These are phyloP conservation scores for Shiraia sp. DNA, from an alignment of 2,329 filamentous ascomycete genomes.

Conservation along the genomic window DNA sequence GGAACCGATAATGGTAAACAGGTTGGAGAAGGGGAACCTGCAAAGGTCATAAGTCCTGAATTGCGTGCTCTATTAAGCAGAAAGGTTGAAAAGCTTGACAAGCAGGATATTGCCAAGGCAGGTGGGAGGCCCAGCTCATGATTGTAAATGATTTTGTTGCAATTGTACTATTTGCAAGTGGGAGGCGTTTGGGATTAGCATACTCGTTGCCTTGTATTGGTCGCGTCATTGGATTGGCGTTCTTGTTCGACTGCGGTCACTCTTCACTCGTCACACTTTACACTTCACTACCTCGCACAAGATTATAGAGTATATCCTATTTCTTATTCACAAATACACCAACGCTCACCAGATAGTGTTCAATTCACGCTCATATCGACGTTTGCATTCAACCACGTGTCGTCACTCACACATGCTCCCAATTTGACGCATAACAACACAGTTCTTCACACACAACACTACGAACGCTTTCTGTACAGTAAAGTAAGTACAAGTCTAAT, in stretches of 20 bases:
- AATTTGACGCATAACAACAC: background rate
- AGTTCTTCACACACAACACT: constrained; percentile 4
- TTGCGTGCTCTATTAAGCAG: constrained; percentile 64
- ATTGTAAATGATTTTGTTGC: background rate
- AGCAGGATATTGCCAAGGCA: constrained; percentile 46
- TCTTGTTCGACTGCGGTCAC: constrained; percentile 2
- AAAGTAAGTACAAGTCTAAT: constrained; percentile 1
- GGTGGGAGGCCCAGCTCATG: constrained; percentile 22
- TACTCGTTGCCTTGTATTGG: background rate
- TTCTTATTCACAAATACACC: background rate
- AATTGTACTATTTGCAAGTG: background rate
- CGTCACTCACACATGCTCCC: background rate
- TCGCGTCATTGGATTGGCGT: constrained; percentile 1
- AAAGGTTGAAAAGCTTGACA: constrained; percentile 59
- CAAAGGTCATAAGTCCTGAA: constrained; percentile 66
- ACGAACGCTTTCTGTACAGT: constrained; percentile 3
- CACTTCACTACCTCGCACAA: constrained; percentile 7
- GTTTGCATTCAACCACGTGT: background rate
- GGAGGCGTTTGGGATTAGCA: constrained; percentile 7
- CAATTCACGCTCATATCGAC: background rate
- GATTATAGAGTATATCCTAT: background rate
- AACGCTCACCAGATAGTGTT: background rate
- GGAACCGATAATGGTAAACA: constrained; percentile 42
- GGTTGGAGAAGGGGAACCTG: constrained; percentile 34
- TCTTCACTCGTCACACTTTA: no score